Base-by-base conservation (phyloP, 2,329 filamentous ascomycete species). In the Pseudocercospora fuligena region DNA sequence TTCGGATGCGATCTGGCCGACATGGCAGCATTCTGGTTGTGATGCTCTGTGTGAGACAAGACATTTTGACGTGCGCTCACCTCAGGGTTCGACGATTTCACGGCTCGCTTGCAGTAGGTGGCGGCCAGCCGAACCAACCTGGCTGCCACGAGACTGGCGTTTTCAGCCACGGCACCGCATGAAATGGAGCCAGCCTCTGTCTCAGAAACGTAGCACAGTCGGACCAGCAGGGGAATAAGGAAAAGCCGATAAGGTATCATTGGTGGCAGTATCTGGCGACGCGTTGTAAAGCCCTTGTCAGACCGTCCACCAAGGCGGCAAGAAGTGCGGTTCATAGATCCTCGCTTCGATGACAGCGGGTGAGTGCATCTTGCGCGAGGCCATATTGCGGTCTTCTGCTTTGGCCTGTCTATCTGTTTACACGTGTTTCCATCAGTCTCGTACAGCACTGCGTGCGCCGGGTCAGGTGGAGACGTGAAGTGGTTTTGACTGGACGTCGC, bases 81-180 rank as follows among this genome's bases (percentile, higher is more conserved):
- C 21, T 56, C 51, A 56, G 51, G 51, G 51, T 56, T 56, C 8
- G 40, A 27, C 25, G 7, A 27, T 4, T n/a, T 27, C 27, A n/a
- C 25, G 51, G 51, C 51, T 56, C 27, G 51, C 51, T 29, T 54
- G 51, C 25, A 40, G 36, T 40, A 40, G 36, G 25, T 56, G 27
- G 27, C 51, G 51, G 16, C 51, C 27, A 29, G 51, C 51, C 51
- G 51, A 56, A n/a, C 51, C 51, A 56, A 31, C 27, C 51, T 31
- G 25, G 51, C 51, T 33, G 51, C 51, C 51, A 56, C 51, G 51
- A 56, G 51, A 56, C 51, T 56, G 51, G 51, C 51, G 27, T 31
- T 56, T 31, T 56, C 8, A 33, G 36, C 33, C 57, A 60, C 36
- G 57, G 36, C 57, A 60, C 57, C 57, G 57, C 33, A 46, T 60